phyloP scores from a whole-genome alignment of 495 filamentous ascomycete species.

The Apiosordaria backusii region DNA sequence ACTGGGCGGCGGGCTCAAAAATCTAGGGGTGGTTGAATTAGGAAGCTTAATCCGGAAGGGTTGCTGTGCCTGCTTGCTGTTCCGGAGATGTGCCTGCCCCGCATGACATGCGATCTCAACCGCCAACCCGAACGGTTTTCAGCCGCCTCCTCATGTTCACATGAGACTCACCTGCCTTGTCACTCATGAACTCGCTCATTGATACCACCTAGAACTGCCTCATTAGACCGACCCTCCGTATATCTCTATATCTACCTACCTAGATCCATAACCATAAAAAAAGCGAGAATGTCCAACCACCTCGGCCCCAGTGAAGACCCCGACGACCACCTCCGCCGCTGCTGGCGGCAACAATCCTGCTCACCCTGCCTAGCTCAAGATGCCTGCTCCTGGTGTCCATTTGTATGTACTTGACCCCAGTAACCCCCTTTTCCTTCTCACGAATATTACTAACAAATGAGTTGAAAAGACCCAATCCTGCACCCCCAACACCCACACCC shows the following conservation, averaged over 20 bases:
- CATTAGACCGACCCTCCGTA: neutral
- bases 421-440: neutral
- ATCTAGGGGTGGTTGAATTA: neutral
- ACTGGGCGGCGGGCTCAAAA: neutral
- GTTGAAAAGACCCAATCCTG: slow-evolving; percentile 45
- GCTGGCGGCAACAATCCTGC: slow-evolving; percentile 48
- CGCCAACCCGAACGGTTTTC: neutral
- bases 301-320: neutral
- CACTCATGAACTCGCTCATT: neutral
- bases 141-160: neutral
- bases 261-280: neutral
- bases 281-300: slow-evolving; percentile 1
- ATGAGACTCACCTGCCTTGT: neutral
- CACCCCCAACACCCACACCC: slow-evolving; percentile 41
- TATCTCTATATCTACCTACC: neutral
- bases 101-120: neutral
- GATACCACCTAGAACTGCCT: neutral
- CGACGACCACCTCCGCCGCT: slow-evolving; percentile 38
- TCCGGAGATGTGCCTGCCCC: neutral
- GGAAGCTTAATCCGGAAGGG: neutral
- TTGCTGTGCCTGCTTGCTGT: neutral
- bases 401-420: slow-evolving; percentile 31
- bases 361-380: slow-evolving; percentile 36
- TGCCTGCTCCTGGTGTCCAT: slow-evolving; percentile 52
- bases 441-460: slow-evolving; percentile 2